Evolutionary conservation across 1,284 basidiomycete genomes (phyloP), one percentile per base, ranked within the genome.

Genomic region (Cerioporus squamosus): DNA sequence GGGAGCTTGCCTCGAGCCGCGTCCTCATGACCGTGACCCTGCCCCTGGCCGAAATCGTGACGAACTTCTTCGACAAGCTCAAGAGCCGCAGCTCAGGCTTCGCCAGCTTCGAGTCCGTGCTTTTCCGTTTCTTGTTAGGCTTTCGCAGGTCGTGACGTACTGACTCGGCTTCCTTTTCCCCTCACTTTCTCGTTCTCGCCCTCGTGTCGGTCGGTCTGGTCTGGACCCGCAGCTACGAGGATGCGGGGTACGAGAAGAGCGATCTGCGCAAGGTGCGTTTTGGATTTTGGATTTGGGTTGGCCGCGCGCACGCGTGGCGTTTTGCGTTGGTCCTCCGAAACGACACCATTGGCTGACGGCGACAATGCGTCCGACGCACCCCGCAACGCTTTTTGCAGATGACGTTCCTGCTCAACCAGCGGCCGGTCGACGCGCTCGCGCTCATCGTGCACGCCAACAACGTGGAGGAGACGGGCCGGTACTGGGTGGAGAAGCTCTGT

Each of bases 401-500:
- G 87, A 84, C 85, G 40, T 94, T 98, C 72, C 78, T 96, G 50
- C 79, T 98, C 42, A 97, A 97, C 67, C 83, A 82, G 45, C 92
- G 90, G 69, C 88, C 92, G 1, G 91, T 98, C 17, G 95, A 98
- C 71, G 95, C 95, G 0, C 79, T 98, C n/a, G 93, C 95, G 17
- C 79, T 96, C 67, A 89, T 97, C 59, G 88, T 97, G 6, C 94
- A 96, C 77, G 83, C 77, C 39, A 89, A 88, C 17, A 82, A 81
- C 23, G 87, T 92, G 51, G 86, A 90, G 49, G 75, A 78, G 8
- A 81, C 95, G 42, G 95, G 89, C 2, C 80, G 87, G 51, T 79
- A 80, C 52, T 97, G 95, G 95, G 90, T 92, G 1, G 92, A 91
- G 75, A 95, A 96, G 73, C 84, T 98, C 52, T 91, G 93, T 94